A percentile compares a stretch with the other conserved stretches of the same genome.
Evolutionary conservation across 805 yeast species (phyloP).

Genomic region (Priceomyces fermenticarens): DNA sequence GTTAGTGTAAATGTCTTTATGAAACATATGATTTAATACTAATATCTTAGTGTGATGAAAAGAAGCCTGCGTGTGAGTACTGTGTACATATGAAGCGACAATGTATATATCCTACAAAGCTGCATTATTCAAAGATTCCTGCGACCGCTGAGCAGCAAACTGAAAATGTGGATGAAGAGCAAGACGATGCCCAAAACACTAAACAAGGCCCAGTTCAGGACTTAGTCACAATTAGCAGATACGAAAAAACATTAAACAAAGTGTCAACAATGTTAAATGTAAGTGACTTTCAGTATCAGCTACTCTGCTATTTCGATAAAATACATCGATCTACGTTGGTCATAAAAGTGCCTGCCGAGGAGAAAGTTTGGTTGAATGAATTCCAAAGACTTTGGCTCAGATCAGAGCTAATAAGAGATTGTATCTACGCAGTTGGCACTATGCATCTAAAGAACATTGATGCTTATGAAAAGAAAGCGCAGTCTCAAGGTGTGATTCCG

Average conservation of each 20-base stretch:
- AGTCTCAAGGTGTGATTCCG: too few species aligned
- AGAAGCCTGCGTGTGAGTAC: conserved; percentile 24
- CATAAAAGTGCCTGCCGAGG: neutral
- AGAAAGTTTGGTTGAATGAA: conserved; percentile 12
- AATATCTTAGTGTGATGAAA: conserved; percentile 19
- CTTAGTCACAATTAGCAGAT: too few species aligned
- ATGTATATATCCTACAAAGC: conserved; percentile 15
- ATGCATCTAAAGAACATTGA: conserved; percentile 9
- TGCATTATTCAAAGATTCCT: too few species aligned
- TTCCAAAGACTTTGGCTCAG: conserved; percentile 16
- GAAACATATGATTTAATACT: neutral
- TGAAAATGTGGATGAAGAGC: too few species aligned
- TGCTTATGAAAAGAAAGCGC: too few species aligned
- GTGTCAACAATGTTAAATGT: conserved; percentile 12
- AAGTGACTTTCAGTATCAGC: conserved; percentile 16
- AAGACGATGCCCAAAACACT: too few species aligned
- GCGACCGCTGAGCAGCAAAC: too few species aligned
- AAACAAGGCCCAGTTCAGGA: too few species aligned
- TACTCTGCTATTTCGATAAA: conserved; percentile 17
- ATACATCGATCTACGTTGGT: conserved; percentile 8
- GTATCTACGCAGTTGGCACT: conserved; percentile 16
- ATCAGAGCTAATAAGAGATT: conserved; percentile 14
- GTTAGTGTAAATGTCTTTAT: conserved; percentile 3
- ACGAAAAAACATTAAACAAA: conserved; percentile 7
- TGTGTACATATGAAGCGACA: conserved; percentile 18